Conservation (phyloP, 202 grass and related monocot species). For the Miscanthus sacchariflorus region DNA sequence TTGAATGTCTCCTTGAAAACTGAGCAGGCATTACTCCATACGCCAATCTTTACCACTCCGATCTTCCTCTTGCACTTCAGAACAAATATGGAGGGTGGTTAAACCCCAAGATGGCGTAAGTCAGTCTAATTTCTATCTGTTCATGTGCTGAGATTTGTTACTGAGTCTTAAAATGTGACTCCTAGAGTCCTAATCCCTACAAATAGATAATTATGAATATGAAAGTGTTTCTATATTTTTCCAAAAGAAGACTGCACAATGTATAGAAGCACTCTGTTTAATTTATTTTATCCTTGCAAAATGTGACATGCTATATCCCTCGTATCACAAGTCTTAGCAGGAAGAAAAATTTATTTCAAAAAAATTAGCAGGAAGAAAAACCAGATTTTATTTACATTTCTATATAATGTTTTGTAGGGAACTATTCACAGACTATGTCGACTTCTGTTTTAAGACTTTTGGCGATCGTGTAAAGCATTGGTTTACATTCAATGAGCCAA, state of each 20-base stretch:
- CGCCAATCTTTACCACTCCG: slow-evolving; percentile 75
- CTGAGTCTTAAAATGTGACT: neutral
- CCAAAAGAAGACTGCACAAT: slow-evolving; percentile 3
- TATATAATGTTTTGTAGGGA: slow-evolving; percentile 58
- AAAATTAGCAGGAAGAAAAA: neutral
- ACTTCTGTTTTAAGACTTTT: slow-evolving; percentile 88
- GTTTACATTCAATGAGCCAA: slow-evolving; percentile 93
- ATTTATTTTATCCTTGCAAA: slow-evolving; percentile 18
- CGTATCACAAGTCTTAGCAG: neutral
- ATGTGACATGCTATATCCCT: slow-evolving; percentile 27
- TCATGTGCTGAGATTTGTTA: neutral
- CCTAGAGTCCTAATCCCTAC: neutral
- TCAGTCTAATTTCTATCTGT: slow-evolving; percentile 30
- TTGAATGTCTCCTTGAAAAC: slow-evolving; percentile 37
- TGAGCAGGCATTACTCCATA: slow-evolving; percentile 79
- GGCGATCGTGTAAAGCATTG: slow-evolving; percentile 91
- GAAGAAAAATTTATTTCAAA: neutral
- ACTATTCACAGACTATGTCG: slow-evolving; percentile 65
- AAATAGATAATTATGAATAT: neutral
- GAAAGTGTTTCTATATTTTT: neutral
- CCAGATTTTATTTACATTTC: slow-evolving; percentile 11
- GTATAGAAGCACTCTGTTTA: neutral
- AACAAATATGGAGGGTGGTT: slow-evolving; percentile 79
- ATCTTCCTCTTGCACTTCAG: slow-evolving; percentile 79
- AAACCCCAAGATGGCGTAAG: slow-evolving; percentile 76